Base-by-base conservation (phyloP, 2,329 filamentous ascomycete genomes). In the Penicillium verrucosum region DNA sequence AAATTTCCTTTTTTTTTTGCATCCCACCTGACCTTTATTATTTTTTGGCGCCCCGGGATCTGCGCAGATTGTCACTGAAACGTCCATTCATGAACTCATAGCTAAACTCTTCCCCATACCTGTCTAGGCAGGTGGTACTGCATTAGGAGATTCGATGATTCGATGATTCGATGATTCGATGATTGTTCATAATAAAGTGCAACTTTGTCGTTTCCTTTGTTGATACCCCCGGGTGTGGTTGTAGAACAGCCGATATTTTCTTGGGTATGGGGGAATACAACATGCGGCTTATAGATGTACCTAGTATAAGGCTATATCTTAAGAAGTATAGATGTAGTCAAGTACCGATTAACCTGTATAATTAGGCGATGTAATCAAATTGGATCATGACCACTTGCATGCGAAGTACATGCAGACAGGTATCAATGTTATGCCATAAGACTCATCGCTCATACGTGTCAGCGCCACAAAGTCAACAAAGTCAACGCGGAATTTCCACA, bases 391-490 rank as follows among this genome's bases (percentile, higher is more conserved):
- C 40, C 50, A 34, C 42, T 42, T 40, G 41, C 41, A 52, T 52
- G n/a, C 11, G 7, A 18, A 14, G 18, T 43, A 37, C 29, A 47
- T 41, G 51, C 44, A 50, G 23, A 44, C 16, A 52, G 18, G 42
- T 42, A 43, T 51, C 36, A 34, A 27, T 43, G 9, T 12, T 43
- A 27, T 43, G 40, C 34, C 41, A 36, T 43, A 7, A 25, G 38
- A 55, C 58, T 49, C 40, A 42, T 43, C 43, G 25, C 32, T 57
- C 44, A 48, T 63, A 66, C 63, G 63, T 66, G 64, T 66, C 64
- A 65, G 60, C 61, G 63, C 64, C 64, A 66, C 63, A 51, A 57
- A 54, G 32, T 60, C 41, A 56, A 66, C 63, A 51, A 57, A 54
- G 32, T 60, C 41, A 56, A 61, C 34, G 16, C 41, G 32, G 53